Evolutionary conservation across 768 basidiomycete species (phyloP).

Genomic region (Rhodotorula toruloides): DNA sequence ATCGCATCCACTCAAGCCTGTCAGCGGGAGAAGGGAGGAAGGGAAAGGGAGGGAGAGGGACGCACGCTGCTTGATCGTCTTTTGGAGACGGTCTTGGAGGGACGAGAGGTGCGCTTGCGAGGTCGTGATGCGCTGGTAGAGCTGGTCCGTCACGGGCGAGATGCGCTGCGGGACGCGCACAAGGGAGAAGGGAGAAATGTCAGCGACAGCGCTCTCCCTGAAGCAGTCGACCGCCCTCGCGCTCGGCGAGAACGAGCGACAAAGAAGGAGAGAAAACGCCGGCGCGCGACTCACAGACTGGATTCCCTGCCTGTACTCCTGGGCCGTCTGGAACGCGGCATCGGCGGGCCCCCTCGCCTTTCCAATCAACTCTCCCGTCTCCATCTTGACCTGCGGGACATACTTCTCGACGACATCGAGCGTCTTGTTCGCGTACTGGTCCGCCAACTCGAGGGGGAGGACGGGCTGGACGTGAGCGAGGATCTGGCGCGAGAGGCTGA

Average conservation of each 20-base stretch:
- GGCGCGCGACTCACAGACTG: slow-evolving; percentile 14
- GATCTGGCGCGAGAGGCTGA: slow-evolving; percentile 11
- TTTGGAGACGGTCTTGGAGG: slow-evolving; percentile 27
- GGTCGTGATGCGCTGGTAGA: slow-evolving; percentile 13
- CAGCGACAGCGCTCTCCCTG: background rate
- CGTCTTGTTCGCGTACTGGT: slow-evolving; percentile 24
- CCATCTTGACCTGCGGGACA: slow-evolving; percentile 34
- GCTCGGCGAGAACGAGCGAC: background rate
- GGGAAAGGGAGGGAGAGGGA: background rate
- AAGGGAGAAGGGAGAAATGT: background rate
- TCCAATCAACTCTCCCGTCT: slow-evolving; percentile 18
- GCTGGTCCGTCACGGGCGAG: slow-evolving; percentile 5
- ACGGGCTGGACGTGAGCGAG: slow-evolving; percentile 25
- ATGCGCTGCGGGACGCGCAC: background rate
- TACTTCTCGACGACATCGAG: slow-evolving; percentile 35
- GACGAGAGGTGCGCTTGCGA: slow-evolving; percentile 13
- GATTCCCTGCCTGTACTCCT: slow-evolving; percentile 7
- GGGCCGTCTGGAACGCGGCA: slow-evolving; percentile 10
- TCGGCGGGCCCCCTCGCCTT: slow-evolving; percentile 24
- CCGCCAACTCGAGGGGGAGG: slow-evolving; percentile 33
- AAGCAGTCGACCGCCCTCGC: background rate
- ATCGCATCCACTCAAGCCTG: background rate
- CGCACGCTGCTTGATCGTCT: slow-evolving; percentile 15
- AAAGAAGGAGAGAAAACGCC: background rate
- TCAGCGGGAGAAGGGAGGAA: background rate